phyloP scores from a whole-genome alignment of 2,329 filamentous ascomycete genomes.

The Aspergillus oerlinghausenensis region DNA sequence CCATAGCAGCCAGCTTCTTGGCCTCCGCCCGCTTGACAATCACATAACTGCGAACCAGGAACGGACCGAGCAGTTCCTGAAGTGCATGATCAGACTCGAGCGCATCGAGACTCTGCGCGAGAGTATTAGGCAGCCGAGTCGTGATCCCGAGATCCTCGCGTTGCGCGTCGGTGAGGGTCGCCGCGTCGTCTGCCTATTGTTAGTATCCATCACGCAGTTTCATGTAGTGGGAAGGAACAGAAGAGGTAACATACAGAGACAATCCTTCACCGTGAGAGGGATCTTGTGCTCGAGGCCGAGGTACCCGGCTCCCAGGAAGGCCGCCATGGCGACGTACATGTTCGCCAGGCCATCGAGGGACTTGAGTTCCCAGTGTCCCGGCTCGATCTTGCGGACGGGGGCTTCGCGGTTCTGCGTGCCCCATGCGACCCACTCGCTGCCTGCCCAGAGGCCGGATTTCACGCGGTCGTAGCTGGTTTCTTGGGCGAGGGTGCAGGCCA shows the following conservation, averaged over 20 bases:
- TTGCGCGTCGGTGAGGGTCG: conserved; percentile 24
- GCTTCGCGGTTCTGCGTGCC: conserved; percentile 76
- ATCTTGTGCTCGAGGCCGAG: conserved; percentile 45
- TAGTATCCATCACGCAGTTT: background rate
- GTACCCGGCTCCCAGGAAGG: conserved; percentile 57
- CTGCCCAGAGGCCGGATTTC: conserved; percentile 67
- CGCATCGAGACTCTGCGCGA: conserved; percentile 31
- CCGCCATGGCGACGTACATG: conserved; percentile 64
- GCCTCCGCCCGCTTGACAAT: conserved; percentile 33
- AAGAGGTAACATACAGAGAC: conserved; percentile 22
- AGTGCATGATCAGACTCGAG: conserved; percentile 28
- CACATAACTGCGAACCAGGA: conserved; percentile 24
- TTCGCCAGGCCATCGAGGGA: conserved; percentile 76
- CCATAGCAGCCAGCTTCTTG: conserved; percentile 27
- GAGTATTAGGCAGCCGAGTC: conserved; percentile 29
- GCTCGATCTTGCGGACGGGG: conserved; percentile 63
- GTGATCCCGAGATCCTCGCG: conserved; percentile 35
- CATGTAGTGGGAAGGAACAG: background rate
- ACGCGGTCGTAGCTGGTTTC: conserved; percentile 65
- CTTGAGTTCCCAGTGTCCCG: conserved; percentile 73
- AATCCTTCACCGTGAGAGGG: conserved; percentile 29
- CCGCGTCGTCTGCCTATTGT: conserved; percentile 28
- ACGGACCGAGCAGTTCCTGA: conserved; percentile 24
- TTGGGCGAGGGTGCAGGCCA: conserved; percentile 64
- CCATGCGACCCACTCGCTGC: conserved; percentile 75